A percentile compares a stretch with the other conserved stretches of the same genome.
Conservation (phyloP, 2,329 filamentous ascomycete genomes). For the Volutella citrinella region DNA sequence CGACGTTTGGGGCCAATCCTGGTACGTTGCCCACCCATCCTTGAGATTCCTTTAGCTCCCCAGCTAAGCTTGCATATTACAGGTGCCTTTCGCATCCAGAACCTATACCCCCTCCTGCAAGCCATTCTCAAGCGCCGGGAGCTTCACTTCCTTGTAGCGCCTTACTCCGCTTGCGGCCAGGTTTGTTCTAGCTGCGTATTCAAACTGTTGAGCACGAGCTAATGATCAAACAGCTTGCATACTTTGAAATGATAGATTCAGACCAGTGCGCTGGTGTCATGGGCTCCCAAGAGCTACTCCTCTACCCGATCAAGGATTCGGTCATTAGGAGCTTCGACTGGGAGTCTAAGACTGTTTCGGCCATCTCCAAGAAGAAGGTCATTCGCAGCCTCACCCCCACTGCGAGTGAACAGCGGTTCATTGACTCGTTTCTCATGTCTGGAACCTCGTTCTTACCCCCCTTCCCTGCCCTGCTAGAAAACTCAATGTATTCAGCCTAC, state of each 20-base stretch:
- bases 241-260: conserved; percentile 66
- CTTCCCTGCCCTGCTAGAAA: conserved; percentile 73
- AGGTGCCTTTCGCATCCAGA: conserved; percentile 70
- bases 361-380: conserved; percentile 64
- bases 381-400: conserved; percentile 65
- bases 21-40: conserved; percentile 46
- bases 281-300: conserved; percentile 78
- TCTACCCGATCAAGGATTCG: conserved; percentile 78
- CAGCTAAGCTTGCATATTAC: conserved; percentile 19
- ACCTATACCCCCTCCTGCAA: conserved; percentile 76
- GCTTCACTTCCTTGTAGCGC: conserved; percentile 77
- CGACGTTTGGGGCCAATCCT: conserved; percentile 75
- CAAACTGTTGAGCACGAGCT: conserved; percentile 5
- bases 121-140: conserved; percentile 65
- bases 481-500: conserved; percentile 51
- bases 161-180: conserved; percentile 85
- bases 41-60: too few relatives aligned
- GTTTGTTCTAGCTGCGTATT: conserved; percentile 42
- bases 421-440: conserved; percentile 79
- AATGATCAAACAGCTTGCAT: conserved; percentile 61
- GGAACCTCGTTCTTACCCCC: conserved; percentile 77
- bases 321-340: conserved; percentile 68
- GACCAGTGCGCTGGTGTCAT: conserved; percentile 74
- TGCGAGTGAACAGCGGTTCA: conserved; percentile 68
- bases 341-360: conserved; percentile 61